Percentiles rank a stretch among this genome's conserved stretches.
Evolutionary conservation across 2,329 filamentous ascomycete genomes (phyloP).

Genomic region (Zopfia rhizophila): DNA sequence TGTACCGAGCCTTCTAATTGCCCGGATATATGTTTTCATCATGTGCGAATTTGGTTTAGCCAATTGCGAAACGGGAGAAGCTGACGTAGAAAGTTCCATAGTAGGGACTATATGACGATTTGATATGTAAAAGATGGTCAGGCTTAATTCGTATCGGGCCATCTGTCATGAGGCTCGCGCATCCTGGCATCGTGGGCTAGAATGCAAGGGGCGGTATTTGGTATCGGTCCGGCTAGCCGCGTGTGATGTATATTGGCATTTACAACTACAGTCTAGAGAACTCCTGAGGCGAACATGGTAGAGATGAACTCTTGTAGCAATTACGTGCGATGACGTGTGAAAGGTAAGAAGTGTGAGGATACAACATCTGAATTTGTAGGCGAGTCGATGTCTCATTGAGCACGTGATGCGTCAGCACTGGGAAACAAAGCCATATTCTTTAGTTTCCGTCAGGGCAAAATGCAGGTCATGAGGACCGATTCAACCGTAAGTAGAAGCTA

Average conservation of each 20-base stretch:
- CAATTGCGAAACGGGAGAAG: slow-evolving; percentile 31
- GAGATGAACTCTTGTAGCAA: no score
- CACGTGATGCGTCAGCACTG: no score
- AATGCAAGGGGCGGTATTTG: slow-evolving; percentile 11
- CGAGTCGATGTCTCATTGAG: no score
- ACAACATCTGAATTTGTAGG: no score
- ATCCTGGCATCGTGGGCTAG: slow-evolving; percentile 21
- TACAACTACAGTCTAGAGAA: no score
- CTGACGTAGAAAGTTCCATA: slow-evolving; percentile 35
- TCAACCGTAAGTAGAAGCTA: no score
- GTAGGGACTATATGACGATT: slow-evolving; percentile 25
- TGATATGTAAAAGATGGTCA: slow-evolving; percentile 19
- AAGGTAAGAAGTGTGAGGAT: no score
- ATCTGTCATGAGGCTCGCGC: slow-evolving; percentile 27
- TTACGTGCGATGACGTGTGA: no score
- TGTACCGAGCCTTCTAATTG: slow-evolving; percentile 24
- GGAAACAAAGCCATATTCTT: no score
- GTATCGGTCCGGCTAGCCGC: slow-evolving; percentile 18
- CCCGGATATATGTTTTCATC: slow-evolving; percentile 25
- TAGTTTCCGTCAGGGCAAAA: no score
- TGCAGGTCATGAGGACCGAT: no score
- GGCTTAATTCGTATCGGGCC: slow-evolving; percentile 20
- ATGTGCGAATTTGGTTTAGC: slow-evolving; percentile 25
- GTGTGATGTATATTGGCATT: slow-evolving; percentile 21
- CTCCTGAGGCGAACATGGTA: no score